Evolutionary conservation across 257 asterid species (phyloP).

Genomic region (Forsythia viridissima): DNA sequence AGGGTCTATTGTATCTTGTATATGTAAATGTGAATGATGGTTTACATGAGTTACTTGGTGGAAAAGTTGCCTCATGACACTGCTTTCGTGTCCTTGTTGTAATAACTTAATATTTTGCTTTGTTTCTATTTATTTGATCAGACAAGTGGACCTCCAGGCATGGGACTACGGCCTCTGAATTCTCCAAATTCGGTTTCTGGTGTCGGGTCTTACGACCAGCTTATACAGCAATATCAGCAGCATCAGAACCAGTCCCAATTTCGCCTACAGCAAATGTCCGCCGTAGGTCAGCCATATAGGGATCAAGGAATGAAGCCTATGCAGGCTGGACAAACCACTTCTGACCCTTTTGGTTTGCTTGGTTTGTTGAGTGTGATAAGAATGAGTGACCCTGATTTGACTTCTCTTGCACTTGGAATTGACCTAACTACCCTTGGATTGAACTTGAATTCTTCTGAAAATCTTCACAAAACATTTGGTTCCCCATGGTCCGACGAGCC

Average conservation of each 20-base stretch:
- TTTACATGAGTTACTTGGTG: constrained; percentile 14
- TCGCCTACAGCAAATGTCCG: constrained; percentile 86
- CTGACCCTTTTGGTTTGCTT: constrained; percentile 86
- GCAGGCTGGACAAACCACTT: constrained; percentile 57
- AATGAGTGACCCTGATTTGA: constrained; percentile 85
- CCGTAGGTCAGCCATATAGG: constrained; percentile 80
- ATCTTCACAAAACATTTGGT: constrained; percentile 80
- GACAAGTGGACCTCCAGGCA: constrained; percentile 74
- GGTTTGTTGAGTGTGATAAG: constrained; percentile 88
- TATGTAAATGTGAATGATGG: not conserved
- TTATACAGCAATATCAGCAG: constrained; percentile 89
- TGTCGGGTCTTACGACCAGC: constrained; percentile 83
- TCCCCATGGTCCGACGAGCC: constrained; percentile 99
- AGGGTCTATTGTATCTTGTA: not conserved
- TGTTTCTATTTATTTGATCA: constrained; percentile 33
- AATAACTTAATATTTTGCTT: constrained; percentile 18
- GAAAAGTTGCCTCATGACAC: not conserved
- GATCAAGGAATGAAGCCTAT: constrained; percentile 81
- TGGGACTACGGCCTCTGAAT: constrained; percentile 81
- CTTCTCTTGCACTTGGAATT: constrained; percentile 93
- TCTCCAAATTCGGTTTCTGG: constrained; percentile 73
- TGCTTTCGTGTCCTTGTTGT: constrained; percentile 10
- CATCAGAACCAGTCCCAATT: constrained; percentile 83
- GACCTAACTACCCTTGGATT: constrained; percentile 93
- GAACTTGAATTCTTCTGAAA: constrained; percentile 89